A percentile compares a stretch with the other conserved stretches of the same genome.
Conservation (phyloP, 2,329 filamentous ascomycete species). For the Rhynchosporium secalis region DNA sequence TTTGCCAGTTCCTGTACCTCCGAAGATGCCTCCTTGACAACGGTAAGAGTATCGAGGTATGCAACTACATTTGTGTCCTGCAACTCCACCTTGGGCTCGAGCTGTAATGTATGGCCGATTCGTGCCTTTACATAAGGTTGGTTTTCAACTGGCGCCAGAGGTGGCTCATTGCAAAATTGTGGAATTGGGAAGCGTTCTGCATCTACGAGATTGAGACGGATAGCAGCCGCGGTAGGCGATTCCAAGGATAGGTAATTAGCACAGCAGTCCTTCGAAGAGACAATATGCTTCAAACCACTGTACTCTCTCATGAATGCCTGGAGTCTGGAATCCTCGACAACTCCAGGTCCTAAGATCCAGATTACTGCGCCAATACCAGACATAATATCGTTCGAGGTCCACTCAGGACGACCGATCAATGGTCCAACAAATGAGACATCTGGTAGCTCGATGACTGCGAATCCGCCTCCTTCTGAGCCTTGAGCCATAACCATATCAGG, state of each 20-base stretch:
- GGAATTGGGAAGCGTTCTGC: slow-evolving; percentile 71
- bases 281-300: slow-evolving; percentile 66
- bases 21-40: slow-evolving; percentile 42
- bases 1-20: slow-evolving; percentile 56
- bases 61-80: slow-evolving; percentile 50
- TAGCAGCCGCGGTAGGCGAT: slow-evolving; percentile 64
- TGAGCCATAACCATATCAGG: slow-evolving; percentile 84
- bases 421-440: slow-evolving; percentile 66
- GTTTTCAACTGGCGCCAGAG: slow-evolving; percentile 10
- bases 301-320: slow-evolving; percentile 68
- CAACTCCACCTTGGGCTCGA: slow-evolving; percentile 36
- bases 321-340: slow-evolving; percentile 63
- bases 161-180: slow-evolving; percentile 54
- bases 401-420: slow-evolving; percentile 72
- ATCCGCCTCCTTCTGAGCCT: slow-evolving; percentile 65
- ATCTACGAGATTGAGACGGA: slow-evolving; percentile 72
- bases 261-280: slow-evolving; percentile 73
- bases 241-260: slow-evolving; percentile 74
- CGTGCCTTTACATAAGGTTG: slow-evolving; percentile 30
- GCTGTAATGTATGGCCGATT: slow-evolving; percentile 30
- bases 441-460: slow-evolving; percentile 80
- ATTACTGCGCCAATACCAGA: slow-evolving; percentile 66
- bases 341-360: slow-evolving; percentile 76
- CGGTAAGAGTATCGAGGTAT: slow-evolving; percentile 50
- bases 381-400: slow-evolving; percentile 65